Conservation (phyloP, 2,329 filamentous ascomycete species). For the Penicillium psychrosexuale region DNA sequence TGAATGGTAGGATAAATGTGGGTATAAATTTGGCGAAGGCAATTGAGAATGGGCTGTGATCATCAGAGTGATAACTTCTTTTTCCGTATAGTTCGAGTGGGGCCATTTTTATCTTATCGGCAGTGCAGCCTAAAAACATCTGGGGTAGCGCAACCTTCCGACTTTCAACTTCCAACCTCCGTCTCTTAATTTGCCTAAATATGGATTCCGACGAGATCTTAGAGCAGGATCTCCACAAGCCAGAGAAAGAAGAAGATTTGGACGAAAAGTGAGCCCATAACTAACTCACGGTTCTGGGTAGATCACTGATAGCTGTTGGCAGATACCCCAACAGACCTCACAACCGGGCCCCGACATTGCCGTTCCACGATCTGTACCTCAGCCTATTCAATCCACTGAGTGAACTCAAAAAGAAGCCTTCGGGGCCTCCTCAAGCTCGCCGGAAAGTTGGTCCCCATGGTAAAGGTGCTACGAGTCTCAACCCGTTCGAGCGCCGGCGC, state of each 20-base stretch:
- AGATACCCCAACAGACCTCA: constrained; percentile 79
- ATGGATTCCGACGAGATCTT: constrained; percentile 33
- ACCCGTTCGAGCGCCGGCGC: constrained; percentile 73
- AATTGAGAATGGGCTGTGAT: too few relatives aligned
- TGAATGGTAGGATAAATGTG: neutral
- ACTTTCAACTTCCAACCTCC: neutral
- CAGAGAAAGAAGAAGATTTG: constrained; percentile 24
- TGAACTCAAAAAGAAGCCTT: constrained; percentile 71
- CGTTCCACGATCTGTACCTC: constrained; percentile 75
- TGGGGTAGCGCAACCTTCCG: constrained; percentile 4
- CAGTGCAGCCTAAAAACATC: constrained; percentile 26
- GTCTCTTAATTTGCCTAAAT: neutral
- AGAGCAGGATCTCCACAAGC: constrained; percentile 9
- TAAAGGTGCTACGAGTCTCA: constrained; percentile 47
- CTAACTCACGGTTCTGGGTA: too few relatives aligned
- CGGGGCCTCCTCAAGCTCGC: constrained; percentile 53
- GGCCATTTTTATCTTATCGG: constrained; percentile 24
- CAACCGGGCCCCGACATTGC: constrained; percentile 75
- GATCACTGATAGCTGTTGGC: constrained; percentile 8
- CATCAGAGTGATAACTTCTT: neutral
- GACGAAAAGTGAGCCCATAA: constrained; percentile 29
- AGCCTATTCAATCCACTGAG: constrained; percentile 76
- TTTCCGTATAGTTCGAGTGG: neutral
- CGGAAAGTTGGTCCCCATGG: constrained; percentile 61
- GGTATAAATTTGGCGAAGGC: neutral